A percentile compares a stretch with the other conserved stretches of the same genome.
phyloP scores from a whole-genome alignment of 331 rosid genomes.

The Acacia concinna region DNA sequence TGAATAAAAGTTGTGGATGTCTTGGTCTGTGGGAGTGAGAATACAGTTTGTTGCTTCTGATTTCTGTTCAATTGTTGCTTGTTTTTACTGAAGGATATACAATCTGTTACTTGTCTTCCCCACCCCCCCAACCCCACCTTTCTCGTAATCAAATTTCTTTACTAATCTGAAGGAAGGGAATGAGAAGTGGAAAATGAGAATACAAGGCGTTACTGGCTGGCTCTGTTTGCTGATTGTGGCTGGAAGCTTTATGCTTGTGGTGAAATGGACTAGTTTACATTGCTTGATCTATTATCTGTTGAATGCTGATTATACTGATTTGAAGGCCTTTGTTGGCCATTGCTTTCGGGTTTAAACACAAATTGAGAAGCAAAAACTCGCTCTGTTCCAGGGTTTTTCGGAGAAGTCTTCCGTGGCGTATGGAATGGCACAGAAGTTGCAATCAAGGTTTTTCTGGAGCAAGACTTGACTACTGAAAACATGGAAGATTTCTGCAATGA shows the following conservation, averaged over 20 bases:
- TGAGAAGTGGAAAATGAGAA: too few species aligned
- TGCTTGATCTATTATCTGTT: not conserved
- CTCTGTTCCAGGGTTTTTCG: conserved; percentile 75
- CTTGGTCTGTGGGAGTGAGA: not conserved
- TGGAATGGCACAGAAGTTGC: conserved; percentile 99
- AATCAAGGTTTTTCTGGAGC: conserved; percentile 92
- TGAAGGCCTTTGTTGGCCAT: conserved; percentile 14
- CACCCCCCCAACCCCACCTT: too few species aligned
- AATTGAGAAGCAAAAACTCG: not conserved
- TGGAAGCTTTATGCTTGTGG: not conserved
- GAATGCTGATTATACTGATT: conserved; percentile 5
- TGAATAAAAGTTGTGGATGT: not conserved
- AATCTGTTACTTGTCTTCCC: not conserved
- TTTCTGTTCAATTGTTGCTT: not conserved
- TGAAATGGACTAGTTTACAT: not conserved
- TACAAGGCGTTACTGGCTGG: too few species aligned
- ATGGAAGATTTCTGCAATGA: conserved; percentile 98
- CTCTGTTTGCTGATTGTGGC: not conserved
- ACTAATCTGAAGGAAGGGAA: too few species aligned
- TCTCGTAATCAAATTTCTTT: too few species aligned
- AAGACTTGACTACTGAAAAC: conserved; percentile 92
- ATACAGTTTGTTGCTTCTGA: not conserved
- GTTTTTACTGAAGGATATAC: not conserved
- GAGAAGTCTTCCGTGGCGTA: conserved; percentile 91
- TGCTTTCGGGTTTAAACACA: not conserved